Base-by-base conservation (phyloP, 2,329 filamentous ascomycete species). In the Aspergillus latus region DNA sequence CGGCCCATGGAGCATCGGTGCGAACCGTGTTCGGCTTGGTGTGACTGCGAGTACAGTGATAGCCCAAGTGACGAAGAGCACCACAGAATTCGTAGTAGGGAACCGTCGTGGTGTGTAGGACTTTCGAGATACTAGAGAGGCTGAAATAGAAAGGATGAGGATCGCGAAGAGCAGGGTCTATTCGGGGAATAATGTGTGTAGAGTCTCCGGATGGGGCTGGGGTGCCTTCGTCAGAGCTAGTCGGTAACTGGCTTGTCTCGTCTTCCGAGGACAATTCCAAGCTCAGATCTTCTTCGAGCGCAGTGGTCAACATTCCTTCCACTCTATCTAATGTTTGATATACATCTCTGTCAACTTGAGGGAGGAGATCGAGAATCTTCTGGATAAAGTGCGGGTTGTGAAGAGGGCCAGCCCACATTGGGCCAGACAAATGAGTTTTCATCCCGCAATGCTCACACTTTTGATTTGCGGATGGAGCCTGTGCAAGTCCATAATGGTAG, bases 371-470 rank as follows among this genome's bases (percentile, higher is more conserved):
- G 13, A 99, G 80, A 26, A 99, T 86, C 54, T 84, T 84, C 67
- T 89, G 83, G 59, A 99, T 85, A 68, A 97, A 99, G 1, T 86
- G 84, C 5, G 85, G 82, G 44, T 92, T 92, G 74, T 99, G 94
- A 8, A 99, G 78, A 16, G 88, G 89, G 0, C 94, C 94, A 34
- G 85, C 92, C 77, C 92, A 99, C 93, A 99, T 97, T 0, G 94
- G 94, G 1, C 94, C 94, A 4, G 86, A 88, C 11, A 97, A 73
- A 72, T 97, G 94, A 75, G 88, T 95, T 70, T 88, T 93, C 68
- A 83, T 86, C 7, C 88, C 89, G 70, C 94, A 99, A 71, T 97
- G 91, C 58, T 86, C 82, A 72, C 94, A 99, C 40, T 80, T 76
- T 13, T 82, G 80, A 55, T 85, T 82, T 3, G 84, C 78, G 0